A percentile compares a stretch with the other conserved stretches of the same genome.
phyloP scores from a whole-genome alignment of 176 grass and related monocot species.

The Carex littledalei region DNA sequence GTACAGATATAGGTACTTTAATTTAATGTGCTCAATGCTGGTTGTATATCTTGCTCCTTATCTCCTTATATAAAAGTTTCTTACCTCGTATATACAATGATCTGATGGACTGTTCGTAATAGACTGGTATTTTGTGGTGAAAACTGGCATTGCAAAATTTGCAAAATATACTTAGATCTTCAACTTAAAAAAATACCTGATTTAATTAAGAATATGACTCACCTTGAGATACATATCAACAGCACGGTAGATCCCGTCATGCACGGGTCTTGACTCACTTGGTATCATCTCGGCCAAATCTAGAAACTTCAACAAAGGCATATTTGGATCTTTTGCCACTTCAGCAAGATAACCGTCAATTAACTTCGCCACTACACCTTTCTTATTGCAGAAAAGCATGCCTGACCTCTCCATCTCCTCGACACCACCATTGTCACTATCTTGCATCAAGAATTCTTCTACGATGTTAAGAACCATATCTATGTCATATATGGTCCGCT shows the following conservation, averaged over 20 bases:
- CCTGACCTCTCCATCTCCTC: conserved; percentile 41
- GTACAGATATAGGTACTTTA: no score
- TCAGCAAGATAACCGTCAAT: conserved; percentile 83
- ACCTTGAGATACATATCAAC: conserved; percentile 97
- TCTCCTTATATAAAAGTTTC: not conserved
- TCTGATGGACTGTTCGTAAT: not conserved
- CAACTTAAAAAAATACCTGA: not conserved
- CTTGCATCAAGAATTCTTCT: conserved; percentile 80
- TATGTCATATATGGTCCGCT: conserved; percentile 68
- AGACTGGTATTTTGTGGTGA: not conserved
- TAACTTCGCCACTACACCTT: conserved; percentile 59
- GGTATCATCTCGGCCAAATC: conserved; percentile 67
- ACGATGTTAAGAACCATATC: conserved; percentile 80
- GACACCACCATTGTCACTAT: conserved; percentile 27
- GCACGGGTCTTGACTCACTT: conserved; percentile 56
- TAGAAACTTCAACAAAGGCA: conserved; percentile 64
- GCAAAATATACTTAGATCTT: not conserved
- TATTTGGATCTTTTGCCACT: conserved; percentile 72
- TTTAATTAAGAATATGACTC: conserved; percentile 22
- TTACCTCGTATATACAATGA: not conserved
- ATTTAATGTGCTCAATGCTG: not conserved
- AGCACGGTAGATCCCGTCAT: conserved; percentile 86
- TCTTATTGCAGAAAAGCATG: conserved; percentile 46
- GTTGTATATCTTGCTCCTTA: not conserved
- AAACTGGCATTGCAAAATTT: not conserved